Evolutionary conservation across 441 rosid genomes (phyloP), one percentile per base, ranked within the genome.

Genomic region (Raphanus hybrid): DNA sequence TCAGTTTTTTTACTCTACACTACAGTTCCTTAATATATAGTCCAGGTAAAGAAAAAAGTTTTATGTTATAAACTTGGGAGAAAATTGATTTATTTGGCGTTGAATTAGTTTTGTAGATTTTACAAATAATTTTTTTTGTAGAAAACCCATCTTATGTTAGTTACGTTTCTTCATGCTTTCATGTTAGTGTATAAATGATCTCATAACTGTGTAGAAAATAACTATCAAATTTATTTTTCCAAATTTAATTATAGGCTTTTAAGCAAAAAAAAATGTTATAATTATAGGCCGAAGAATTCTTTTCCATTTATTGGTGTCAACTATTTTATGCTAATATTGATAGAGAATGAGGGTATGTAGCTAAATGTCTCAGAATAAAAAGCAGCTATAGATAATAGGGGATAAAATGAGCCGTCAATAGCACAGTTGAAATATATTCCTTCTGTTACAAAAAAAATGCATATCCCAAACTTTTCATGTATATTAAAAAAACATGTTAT

Each of bases 351-450:
- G n/a, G 48, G 5, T n/a, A n/a, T n/a, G n/a, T 41, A 41, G 48
- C 48, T 41, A 39, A 39, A 41, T 9, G 48, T 41, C 48, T 41
- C 3, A 41, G 23, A n/a, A 54, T 39, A 39, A 39, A 39, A 35
- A 35, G 8, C 48, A 48, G 1, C 18, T 7, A 54, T 59, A 48
- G 12, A 41, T 41, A 14, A 20, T 23, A 23, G 26, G 26, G 26
- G 26, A 23, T 59, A 39, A 48, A 27, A 34, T 2, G 64, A 78
- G 67, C 78, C 78, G 82, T 67, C 64, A 63, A 62, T 52, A 67
- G 29, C 20, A 78, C 55, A 68, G 78, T 63, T 29, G 54, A 55
- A 67, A 39, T 37, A 35, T 10, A 4, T n/a, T n/a, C n/a, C n/a
- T n/a, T n/a, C n/a, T n/a, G n/a, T n/a, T n/a, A n/a, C n/a, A n/a